These are phyloP conservation scores for Drosera spatulata DNA, from an alignment of 179 eudicot genomes.

Conservation along the genomic window DNA sequence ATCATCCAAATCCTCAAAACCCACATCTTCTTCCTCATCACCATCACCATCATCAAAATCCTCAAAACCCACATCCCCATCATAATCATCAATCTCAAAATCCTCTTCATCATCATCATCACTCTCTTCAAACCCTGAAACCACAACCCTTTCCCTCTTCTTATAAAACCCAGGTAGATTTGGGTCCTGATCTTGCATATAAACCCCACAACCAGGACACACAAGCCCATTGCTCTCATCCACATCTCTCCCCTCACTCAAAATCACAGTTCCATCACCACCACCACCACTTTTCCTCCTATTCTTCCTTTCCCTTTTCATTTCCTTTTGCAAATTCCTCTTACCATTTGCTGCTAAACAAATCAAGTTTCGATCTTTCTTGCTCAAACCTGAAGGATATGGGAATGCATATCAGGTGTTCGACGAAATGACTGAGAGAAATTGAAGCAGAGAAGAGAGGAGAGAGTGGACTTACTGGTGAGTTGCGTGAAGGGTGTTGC, in stretches of 20 bases:
- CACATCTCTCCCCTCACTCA: constrained; percentile 89
- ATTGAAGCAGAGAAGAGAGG: constrained; percentile 6
- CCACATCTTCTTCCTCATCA: constrained; percentile 19
- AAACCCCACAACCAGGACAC: constrained; percentile 97
- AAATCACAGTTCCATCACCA: constrained; percentile 28
- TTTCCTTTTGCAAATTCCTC: constrained; percentile 22
- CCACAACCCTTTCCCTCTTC: constrained; percentile 38
- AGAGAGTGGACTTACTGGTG: constrained; percentile 24
- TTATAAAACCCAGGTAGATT: constrained; percentile 72
- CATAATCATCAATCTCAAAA: constrained; percentile 14
- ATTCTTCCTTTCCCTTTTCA: constrained; percentile 20
- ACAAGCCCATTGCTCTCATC: constrained; percentile 59
- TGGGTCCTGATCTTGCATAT: constrained; percentile 86
- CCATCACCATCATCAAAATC: constrained; percentile 8
- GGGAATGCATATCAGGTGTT: neutral
- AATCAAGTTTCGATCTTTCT: constrained; percentile 14
- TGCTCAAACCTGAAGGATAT: constrained; percentile 21
- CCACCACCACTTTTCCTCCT: constrained; percentile 29
- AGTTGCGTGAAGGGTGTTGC: constrained; percentile 11
- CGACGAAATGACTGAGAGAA: neutral
- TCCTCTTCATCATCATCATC: constrained; percentile 20
- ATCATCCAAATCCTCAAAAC: too few species aligned
- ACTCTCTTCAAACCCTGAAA: constrained; percentile 13
- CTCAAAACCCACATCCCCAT: constrained; percentile 23
- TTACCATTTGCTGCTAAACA: constrained; percentile 39